Evolutionary conservation across 2,329 filamentous ascomycete genomes (phyloP).

Genomic region (Fusarium floridanum): DNA sequence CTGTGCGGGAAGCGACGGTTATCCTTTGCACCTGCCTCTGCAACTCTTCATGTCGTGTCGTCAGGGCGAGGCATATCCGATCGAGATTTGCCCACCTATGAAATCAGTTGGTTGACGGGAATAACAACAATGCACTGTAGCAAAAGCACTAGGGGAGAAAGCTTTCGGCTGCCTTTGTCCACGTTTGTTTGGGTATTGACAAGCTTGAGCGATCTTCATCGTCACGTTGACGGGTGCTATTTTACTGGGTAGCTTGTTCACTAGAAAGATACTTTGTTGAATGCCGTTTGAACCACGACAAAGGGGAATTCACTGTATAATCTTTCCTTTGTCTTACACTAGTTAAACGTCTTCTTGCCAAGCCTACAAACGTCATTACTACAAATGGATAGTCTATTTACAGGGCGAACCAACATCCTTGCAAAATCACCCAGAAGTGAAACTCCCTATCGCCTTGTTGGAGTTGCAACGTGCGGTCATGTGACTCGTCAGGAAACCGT

Average conservation of each 20-base stretch:
- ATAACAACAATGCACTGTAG: neutral
- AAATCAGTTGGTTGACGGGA: slow-evolving; percentile 5
- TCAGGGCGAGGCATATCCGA: slow-evolving; percentile 9
- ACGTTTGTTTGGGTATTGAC: slow-evolving; percentile 4
- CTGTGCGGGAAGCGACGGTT: slow-evolving; percentile 6
- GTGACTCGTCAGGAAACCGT: neutral
- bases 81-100: slow-evolving; percentile 30
- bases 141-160: slow-evolving; percentile 1
- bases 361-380: neutral
- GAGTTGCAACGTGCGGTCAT: neutral
- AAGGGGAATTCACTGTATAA: neutral
- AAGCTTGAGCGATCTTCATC: slow-evolving; percentile 6
- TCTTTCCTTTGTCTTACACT: neutral
- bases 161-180: neutral
- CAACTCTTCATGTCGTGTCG: neutral
- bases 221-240: slow-evolving; percentile 1
- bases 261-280: neutral
- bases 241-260: neutral
- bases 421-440: neutral
- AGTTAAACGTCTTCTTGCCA: neutral
- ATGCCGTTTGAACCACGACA: neutral
- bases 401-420: neutral
- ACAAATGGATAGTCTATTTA: neutral
- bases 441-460: neutral
- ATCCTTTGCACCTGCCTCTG: slow-evolving; percentile 24